Conservation (phyloP, 192 early-diverging fungal genomes). For the Backusella luteola region DNA sequence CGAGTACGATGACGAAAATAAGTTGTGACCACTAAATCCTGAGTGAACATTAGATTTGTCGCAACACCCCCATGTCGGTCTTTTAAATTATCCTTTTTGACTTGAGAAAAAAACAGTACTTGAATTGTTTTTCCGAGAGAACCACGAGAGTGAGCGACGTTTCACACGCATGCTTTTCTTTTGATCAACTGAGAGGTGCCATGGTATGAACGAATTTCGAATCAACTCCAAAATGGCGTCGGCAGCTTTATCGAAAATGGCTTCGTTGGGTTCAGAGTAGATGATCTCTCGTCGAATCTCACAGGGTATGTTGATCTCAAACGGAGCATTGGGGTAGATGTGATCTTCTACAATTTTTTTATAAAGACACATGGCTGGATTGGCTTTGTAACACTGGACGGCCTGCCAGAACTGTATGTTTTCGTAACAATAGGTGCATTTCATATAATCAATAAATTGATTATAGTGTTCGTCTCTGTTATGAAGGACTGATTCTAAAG, state of each 20-base stretch:
- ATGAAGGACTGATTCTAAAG: constrained; percentile 14
- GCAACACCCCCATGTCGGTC: too few relatives aligned
- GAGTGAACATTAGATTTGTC: too few relatives aligned
- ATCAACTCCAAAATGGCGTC: constrained; percentile 31
- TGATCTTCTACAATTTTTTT: not conserved
- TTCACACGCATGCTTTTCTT: not conserved
- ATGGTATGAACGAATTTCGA: constrained; percentile 21
- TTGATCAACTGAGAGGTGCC: constrained; percentile 9
- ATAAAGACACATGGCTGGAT: constrained; percentile 11
- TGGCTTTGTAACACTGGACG: constrained; percentile 31
- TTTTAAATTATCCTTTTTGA: not conserved
- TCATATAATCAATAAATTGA: constrained; percentile 3
- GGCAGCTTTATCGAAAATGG: constrained; percentile 14
- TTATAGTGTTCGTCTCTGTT: constrained; percentile 10
- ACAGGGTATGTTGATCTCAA: constrained; percentile 36
- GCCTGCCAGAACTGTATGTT: constrained; percentile 41
- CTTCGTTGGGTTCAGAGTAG: constrained; percentile 30
- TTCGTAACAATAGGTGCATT: constrained; percentile 31
- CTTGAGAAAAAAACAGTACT: not conserved
- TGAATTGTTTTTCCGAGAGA: constrained; percentile 2
- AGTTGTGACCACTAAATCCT: too few relatives aligned
- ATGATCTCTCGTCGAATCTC: constrained; percentile 25
- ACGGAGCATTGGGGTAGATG: constrained; percentile 23
- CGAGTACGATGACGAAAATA: too few relatives aligned
- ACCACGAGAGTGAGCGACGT: constrained; percentile 1